These are phyloP conservation scores for Ophiocordyceps camponoti-floridani DNA, from an alignment of 2,329 filamentous ascomycete genomes.

Conservation along the genomic window DNA sequence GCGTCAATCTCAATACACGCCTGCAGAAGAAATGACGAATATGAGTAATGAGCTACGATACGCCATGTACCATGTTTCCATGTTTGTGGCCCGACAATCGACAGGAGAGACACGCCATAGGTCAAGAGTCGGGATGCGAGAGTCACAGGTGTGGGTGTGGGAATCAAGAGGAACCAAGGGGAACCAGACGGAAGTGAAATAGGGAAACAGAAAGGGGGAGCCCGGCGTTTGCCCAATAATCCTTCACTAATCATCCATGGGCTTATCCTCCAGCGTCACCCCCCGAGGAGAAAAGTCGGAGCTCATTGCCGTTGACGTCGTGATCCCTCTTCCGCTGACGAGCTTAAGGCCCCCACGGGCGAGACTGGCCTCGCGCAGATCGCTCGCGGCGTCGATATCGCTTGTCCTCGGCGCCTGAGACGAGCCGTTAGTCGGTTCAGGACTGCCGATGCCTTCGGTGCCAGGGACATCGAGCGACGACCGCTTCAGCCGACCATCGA, in stretches of 20 bases:
- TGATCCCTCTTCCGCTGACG: slow-evolving; percentile 29
- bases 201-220: neutral
- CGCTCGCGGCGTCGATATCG: slow-evolving; percentile 11
- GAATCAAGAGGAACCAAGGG: neutral
- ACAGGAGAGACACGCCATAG: neutral
- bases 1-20: no score
- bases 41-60: neutral
- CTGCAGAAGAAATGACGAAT: neutral
- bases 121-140: neutral
- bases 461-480: slow-evolving; percentile 70
- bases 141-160: neutral
- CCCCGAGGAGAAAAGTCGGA: slow-evolving; percentile 15
- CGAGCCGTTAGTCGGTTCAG: slow-evolving; percentile 23
- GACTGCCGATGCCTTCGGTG: slow-evolving; percentile 23
- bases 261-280: slow-evolving; percentile 31
- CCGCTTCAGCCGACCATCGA: slow-evolving; percentile 31
- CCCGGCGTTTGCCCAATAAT: neutral
- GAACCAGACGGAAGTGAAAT: no score
- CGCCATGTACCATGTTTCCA: slow-evolving; percentile 3
- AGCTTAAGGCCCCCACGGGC: slow-evolving; percentile 25
- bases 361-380: slow-evolving; percentile 45
- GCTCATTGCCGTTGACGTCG: slow-evolving; percentile 10
- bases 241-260: slow-evolving; percentile 29
- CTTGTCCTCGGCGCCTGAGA: slow-evolving; percentile 6
- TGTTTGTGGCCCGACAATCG: slow-evolving; percentile 2